Evolutionary conservation across 352 stramenopile species (phyloP).

Genomic region (Globisporangium radiosum): DNA sequence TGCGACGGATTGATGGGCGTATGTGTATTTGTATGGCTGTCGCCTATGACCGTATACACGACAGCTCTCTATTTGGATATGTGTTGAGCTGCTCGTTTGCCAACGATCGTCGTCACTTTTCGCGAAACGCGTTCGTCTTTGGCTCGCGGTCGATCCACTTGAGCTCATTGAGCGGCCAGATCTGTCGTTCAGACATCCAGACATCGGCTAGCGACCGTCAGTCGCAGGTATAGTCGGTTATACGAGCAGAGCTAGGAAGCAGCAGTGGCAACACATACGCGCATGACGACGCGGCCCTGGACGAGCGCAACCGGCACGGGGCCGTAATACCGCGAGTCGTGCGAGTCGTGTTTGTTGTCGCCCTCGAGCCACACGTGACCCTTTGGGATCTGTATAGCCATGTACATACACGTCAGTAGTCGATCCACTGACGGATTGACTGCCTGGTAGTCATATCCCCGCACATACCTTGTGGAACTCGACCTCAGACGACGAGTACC

Average conservation of each 20-base stretch:
- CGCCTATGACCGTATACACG: too few relatives aligned
- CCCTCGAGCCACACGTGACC: slow-evolving; percentile 96
- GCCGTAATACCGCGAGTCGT: slow-evolving; percentile 94
- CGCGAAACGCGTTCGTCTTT: slow-evolving; percentile 42
- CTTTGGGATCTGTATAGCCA: slow-evolving; percentile 52
- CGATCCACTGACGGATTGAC: background rate
- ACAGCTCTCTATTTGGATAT: too few relatives aligned
- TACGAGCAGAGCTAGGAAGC: too few relatives aligned
- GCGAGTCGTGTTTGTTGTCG: slow-evolving; percentile 95
- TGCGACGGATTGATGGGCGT: too few relatives aligned
- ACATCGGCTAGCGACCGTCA: too few relatives aligned
- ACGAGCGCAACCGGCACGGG: slow-evolving; percentile 90
- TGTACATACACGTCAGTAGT: too few relatives aligned
- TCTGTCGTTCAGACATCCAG: slow-evolving; percentile 21
- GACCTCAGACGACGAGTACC: slow-evolving; percentile 65
- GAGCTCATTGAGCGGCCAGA: slow-evolving; percentile 74
- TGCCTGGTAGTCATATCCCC: background rate
- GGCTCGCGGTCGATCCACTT: slow-evolving; percentile 55
- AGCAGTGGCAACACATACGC: slow-evolving; percentile 27
- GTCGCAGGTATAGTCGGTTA: too few relatives aligned
- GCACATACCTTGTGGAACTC: slow-evolving; percentile 63
- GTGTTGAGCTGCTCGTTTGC: background rate
- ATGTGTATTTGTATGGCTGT: too few relatives aligned
- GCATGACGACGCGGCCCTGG: slow-evolving; percentile 83
- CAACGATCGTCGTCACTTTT: slow-evolving; percentile 25